Percentiles rank a stretch among this genome's conserved stretches.
These are phyloP conservation scores for Cytidiella melzeri DNA, from an alignment of 768 basidiomycete genomes.

Conservation along the genomic window DNA sequence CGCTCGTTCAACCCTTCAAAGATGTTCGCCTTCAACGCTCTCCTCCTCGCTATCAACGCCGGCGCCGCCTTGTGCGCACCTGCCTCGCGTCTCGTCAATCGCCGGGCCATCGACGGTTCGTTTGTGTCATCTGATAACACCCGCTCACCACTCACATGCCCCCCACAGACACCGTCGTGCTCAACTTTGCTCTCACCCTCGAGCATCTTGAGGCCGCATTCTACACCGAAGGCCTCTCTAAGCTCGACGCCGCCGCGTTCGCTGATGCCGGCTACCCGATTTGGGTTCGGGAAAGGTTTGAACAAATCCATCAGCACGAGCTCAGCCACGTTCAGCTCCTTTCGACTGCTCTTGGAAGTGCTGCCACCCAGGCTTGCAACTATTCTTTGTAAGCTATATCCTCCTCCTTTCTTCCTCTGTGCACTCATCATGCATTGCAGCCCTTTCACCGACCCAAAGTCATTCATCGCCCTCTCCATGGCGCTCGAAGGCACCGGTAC, in stretches of 20 bases:
- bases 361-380: conserved; percentile 45
- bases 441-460: conserved; percentile 35
- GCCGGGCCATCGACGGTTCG: no score
- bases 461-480: conserved; percentile 38
- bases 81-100: neutral
- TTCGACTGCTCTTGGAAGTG: conserved; percentile 35
- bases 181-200: conserved; percentile 45
- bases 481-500: conserved; percentile 47
- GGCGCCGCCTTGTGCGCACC: neutral
- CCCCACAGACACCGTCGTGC: conserved; percentile 21
- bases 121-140: no score
- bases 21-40: neutral
- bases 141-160: neutral
- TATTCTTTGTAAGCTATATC: conserved; percentile 47
- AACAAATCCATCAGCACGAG: conserved; percentile 52
- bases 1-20: neutral
- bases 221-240: conserved; percentile 37
- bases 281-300: conserved; percentile 45
- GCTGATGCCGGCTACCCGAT: conserved; percentile 38
- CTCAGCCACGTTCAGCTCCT: conserved; percentile 49
- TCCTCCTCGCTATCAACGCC: neutral
- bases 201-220: conserved; percentile 43
- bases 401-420: neutral
- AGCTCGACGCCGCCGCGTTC: conserved; percentile 43
- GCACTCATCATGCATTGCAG: conserved; percentile 11